Evolutionary conservation across 1,284 basidiomycete species (phyloP).

Genomic region (Rhodotorula sp.): DNA sequence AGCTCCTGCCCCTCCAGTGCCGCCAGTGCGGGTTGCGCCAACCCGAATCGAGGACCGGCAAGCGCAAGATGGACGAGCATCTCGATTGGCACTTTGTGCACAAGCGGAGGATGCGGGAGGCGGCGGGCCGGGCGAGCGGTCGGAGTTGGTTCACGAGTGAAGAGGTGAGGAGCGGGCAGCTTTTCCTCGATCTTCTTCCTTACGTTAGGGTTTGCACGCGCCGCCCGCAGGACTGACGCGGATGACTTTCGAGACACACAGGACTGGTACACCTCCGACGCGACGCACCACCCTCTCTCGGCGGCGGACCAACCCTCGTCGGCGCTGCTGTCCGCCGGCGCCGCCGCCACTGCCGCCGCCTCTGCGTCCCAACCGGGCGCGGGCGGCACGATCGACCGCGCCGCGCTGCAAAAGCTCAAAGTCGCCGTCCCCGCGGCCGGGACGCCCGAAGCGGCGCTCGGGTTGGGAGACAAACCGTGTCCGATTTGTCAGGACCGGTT

Average conservation of each 20-base stretch:
- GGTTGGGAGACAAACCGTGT: conserved; percentile 68
- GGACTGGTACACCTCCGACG: conserved; percentile 71
- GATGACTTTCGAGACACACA: conserved; percentile 48
- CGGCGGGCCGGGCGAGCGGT: conserved; percentile 79
- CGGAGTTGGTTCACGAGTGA: conserved; percentile 84
- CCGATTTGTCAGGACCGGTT: conserved; percentile 95
- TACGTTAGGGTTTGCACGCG: too few relatives aligned
- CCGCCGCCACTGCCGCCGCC: neutral
- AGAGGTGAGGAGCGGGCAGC: conserved; percentile 65
- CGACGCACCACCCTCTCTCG: conserved; percentile 6
- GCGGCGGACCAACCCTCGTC: neutral
- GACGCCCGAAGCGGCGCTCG: conserved; percentile 10
- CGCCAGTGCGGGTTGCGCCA: conserved; percentile 93
- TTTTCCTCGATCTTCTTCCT: neutral
- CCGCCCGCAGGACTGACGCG: neutral
- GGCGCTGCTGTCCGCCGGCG: neutral
- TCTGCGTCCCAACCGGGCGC: neutral
- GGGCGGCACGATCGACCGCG: conserved; percentile 28
- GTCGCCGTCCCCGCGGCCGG: conserved; percentile 72
- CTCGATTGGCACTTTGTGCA: conserved; percentile 97
- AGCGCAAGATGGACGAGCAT: conserved; percentile 79
- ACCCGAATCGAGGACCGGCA: conserved; percentile 66
- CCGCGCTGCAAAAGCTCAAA: conserved; percentile 67
- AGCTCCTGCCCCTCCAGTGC: conserved; percentile 76
- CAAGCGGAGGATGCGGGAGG: conserved; percentile 84